Evolutionary conservation across 352 stramenopile genomes (phyloP).

Genomic region (Phytophthora cajani): DNA sequence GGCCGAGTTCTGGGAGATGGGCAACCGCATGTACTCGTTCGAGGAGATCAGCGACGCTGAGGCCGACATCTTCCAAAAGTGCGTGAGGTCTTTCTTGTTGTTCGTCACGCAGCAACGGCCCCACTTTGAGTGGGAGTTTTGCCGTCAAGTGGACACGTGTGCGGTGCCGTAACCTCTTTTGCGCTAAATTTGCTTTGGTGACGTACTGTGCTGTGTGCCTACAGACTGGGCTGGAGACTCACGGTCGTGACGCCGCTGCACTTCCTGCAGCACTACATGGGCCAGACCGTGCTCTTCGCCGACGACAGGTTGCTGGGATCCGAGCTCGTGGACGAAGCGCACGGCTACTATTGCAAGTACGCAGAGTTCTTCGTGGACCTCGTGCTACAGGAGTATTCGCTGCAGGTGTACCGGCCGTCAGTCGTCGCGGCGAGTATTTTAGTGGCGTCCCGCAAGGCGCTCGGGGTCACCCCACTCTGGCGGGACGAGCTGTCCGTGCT

Average conservation of each 20-base stretch:
- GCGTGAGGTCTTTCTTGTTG: conserved; percentile 23
- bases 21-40: conserved; percentile 85
- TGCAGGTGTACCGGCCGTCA: conserved; percentile 85
- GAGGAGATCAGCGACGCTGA: conserved; percentile 86
- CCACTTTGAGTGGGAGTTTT: conserved; percentile 20
- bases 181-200: conserved; percentile 35
- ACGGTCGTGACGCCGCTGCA: conserved; percentile 78
- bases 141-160: neutral
- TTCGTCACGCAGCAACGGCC: conserved; percentile 27
- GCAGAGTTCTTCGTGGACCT: conserved; percentile 88
- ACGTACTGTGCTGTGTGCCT: conserved; percentile 16
- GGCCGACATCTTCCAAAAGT: conserved; percentile 55
- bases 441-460: conserved; percentile 74
- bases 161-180: neutral
- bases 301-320: conserved; percentile 80
- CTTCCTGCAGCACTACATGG: conserved; percentile 84
- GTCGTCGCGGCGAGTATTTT: conserved; percentile 81
- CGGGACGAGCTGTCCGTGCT: conserved; percentile 81
- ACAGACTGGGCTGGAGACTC: conserved; percentile 76
- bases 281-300: conserved; percentile 78
- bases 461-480: conserved; percentile 84
- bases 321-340: conserved; percentile 76
- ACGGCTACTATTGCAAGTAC: conserved; percentile 86
- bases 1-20: conserved; percentile 87
- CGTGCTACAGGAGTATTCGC: conserved; percentile 85